Base-by-base conservation (phyloP, 352 stramenopile species). In the Phytophthora vignae region DNA sequence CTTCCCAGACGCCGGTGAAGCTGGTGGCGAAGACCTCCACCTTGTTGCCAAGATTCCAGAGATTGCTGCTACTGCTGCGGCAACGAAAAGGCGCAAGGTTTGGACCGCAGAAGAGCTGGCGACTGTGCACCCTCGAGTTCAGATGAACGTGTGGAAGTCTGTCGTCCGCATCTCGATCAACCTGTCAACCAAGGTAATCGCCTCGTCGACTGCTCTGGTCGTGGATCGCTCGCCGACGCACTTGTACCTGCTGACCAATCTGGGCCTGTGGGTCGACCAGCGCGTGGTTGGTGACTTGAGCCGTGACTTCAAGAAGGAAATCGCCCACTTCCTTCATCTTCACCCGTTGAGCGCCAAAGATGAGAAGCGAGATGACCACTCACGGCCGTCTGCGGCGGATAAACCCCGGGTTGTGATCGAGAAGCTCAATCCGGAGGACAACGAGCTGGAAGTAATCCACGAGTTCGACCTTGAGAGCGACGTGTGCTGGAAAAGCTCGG, bases 401-500 rank as follows among this genome's bases (percentile, higher is more conserved):
- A 50, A 38, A 60, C 55, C 31, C 19, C 55, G 33, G 21, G 5
- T 60, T 33, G 10, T 50, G 31, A 36, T 60, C 19, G 55, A 61
- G 36, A 36, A 36, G n/a, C 36, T 60, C 11, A 14, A 10, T 36
- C 33, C 36, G 11, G 36, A 31, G 12, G 36, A 42, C 12, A 50
- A 14, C 15, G 15, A 22, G 55, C 31, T 53, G 55, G 19, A 56
- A 40, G 25, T 10, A 70, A 59, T 77, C 6, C 59, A 27, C 65
- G 55, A 40, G 38, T 74, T 77, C 44, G 46, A 9, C 21, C 56
- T 74, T 62, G 57, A 55, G 10, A 59, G 53, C 69, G 65, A 36
- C 59, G 27, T 77, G 15, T 77, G 70, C 55, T 77, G 70, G 70
- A 36, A 54, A 58, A 67, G 70, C 70, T 74, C 65, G 22, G 64